Conservation (phyloP, 1,139 yeast genomes). For the Yamadazyma mexicana region DNA sequence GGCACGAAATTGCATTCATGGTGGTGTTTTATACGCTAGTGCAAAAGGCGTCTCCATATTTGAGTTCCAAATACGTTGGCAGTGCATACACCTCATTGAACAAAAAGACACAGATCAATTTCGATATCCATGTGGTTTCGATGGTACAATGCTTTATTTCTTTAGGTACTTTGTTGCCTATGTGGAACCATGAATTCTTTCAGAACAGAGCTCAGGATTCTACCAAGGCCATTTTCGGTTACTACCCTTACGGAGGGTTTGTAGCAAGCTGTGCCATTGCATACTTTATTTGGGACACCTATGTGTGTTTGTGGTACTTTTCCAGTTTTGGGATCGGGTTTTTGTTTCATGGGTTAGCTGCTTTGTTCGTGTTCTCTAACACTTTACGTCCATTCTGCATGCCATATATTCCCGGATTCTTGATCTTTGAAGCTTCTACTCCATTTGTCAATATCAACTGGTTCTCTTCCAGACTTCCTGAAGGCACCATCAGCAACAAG, state of each 20-base stretch:
- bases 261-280: slow-evolving; percentile 75
- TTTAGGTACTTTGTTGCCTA: slow-evolving; percentile 53
- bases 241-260: slow-evolving; percentile 72
- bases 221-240: slow-evolving; percentile 51
- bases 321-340: slow-evolving; percentile 79
- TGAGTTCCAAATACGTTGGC: slow-evolving; percentile 37
- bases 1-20: slow-evolving; percentile 52
- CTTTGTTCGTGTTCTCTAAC: slow-evolving; percentile 69
- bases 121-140: slow-evolving; percentile 87
- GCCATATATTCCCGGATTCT: slow-evolving; percentile 83
- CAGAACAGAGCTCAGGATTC: slow-evolving; percentile 48
- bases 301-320: slow-evolving; percentile 61
- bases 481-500: slow-evolving; percentile 50
- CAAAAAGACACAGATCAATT: slow-evolving; percentile 58
- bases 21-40: slow-evolving; percentile 39
- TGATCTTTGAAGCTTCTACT: slow-evolving; percentile 86
- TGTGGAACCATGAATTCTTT: slow-evolving; percentile 52
- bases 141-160: slow-evolving; percentile 76
- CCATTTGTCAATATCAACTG: slow-evolving; percentile 92
- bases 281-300: slow-evolving; percentile 89
- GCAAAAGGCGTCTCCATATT: slow-evolving; percentile 42
- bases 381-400: slow-evolving; percentile 50
- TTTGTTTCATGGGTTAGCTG: slow-evolving; percentile 81
- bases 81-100: slow-evolving; percentile 48
- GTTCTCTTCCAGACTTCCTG: slow-evolving; percentile 79